Conservation (phyloP, 2,329 filamentous ascomycete genomes). For the Alternaria sp. region DNA sequence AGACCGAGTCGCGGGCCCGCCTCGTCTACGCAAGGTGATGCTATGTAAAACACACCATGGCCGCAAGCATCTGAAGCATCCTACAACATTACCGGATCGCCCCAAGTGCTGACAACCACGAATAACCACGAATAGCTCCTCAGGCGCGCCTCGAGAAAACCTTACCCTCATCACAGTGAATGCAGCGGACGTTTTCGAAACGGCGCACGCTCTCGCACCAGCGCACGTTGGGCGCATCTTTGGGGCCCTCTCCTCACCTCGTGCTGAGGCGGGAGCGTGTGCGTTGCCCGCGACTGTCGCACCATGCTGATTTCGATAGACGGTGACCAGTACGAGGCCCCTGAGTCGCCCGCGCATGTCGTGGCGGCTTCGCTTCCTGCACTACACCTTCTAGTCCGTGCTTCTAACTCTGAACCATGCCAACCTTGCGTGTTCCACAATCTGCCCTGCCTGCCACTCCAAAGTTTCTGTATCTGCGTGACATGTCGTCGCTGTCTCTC, state of each 20-base stretch:
- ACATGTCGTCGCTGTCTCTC: slow-evolving; percentile 28
- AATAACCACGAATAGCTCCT: slow-evolving; percentile 1
- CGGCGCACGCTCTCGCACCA: neutral
- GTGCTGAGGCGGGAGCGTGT: slow-evolving; percentile 38
- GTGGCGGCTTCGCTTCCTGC: slow-evolving; percentile 36
- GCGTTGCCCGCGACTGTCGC: slow-evolving; percentile 39
- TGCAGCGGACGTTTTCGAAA: neutral
- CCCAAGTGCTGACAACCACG: slow-evolving; percentile 18
- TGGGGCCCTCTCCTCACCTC: slow-evolving; percentile 22
- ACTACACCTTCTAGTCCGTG: slow-evolving; percentile 29
- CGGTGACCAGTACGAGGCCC: slow-evolving; percentile 19
- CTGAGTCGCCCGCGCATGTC: slow-evolving; percentile 28
- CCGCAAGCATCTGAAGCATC: slow-evolving; percentile 21
- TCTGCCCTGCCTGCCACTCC: slow-evolving; percentile 30
- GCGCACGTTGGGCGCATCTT: slow-evolving; percentile 8
- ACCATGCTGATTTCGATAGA: slow-evolving; percentile 35
- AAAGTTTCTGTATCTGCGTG: slow-evolving; percentile 31
- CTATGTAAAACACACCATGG: slow-evolving; percentile 27
- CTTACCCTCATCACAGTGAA: neutral
- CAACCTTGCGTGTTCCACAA: slow-evolving; percentile 33
- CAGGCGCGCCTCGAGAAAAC: neutral
- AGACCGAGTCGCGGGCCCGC: slow-evolving; percentile 25
- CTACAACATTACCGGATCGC: neutral
- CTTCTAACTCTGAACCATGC: slow-evolving; percentile 20
- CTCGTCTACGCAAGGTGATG: slow-evolving; percentile 17